Evolutionary conservation across 352 stramenopile genomes (phyloP).

Genomic region (Elongisporangium anandrum): DNA sequence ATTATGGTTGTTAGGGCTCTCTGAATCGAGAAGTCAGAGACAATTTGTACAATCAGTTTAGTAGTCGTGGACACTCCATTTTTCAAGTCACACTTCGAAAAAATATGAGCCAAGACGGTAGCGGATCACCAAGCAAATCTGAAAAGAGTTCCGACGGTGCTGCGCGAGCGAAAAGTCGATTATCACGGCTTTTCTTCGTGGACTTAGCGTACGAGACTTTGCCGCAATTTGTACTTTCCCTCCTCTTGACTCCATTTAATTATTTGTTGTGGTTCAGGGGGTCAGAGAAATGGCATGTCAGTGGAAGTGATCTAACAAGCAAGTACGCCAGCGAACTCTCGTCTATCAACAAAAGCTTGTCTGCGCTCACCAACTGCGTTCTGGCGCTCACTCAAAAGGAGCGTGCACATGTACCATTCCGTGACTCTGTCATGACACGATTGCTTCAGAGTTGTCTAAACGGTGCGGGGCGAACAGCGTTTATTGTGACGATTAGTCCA

Average conservation of each 20-base stretch:
- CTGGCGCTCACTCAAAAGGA: conserved; percentile 57
- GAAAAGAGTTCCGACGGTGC: not conserved
- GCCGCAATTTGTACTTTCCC: conserved; percentile 2
- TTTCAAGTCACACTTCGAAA: conserved; percentile 66
- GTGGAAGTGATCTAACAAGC: conserved; percentile 44
- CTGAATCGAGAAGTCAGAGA: conserved; percentile 63
- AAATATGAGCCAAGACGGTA: conserved; percentile 9
- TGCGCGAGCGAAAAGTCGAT: conserved; percentile 21
- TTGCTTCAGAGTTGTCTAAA: conserved; percentile 66
- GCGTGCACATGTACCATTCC: conserved; percentile 51
- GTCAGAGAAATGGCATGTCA: conserved; percentile 66
- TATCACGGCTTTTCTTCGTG: conserved; percentile 67
- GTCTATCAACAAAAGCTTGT: conserved; percentile 76
- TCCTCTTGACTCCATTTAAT: not conserved
- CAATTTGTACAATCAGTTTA: conserved; percentile 74
- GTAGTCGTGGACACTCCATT: conserved; percentile 60
- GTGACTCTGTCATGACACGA: conserved; percentile 65
- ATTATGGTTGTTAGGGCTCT: conserved; percentile 29
- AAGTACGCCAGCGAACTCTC: conserved; percentile 60
- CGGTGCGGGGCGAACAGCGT: conserved; percentile 39
- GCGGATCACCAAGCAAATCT: conserved; percentile 1
- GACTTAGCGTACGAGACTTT: conserved; percentile 47
- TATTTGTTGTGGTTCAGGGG: conserved; percentile 20
- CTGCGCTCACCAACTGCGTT: conserved; percentile 73
- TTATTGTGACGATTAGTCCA: conserved; percentile 67